phyloP scores from a whole-genome alignment of 331 rosid genomes.

The Quercus phellos region DNA sequence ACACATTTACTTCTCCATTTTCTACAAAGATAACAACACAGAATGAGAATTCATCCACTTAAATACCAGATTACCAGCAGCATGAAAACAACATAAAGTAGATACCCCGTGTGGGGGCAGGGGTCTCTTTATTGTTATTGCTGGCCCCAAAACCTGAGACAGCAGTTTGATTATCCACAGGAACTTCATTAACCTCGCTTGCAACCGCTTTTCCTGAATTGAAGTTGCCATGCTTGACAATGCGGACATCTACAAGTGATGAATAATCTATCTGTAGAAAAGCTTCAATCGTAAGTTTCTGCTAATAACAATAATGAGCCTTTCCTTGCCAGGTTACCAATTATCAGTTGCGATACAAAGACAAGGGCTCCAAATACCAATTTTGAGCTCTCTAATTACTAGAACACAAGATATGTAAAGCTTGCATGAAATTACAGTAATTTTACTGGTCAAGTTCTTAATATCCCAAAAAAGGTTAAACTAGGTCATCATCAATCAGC shows the following conservation, averaged over 20 bases:
- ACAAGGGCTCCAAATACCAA: neutral
- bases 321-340: conserved; percentile 7
- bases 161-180: conserved; percentile 22
- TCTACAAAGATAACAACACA: conserved; percentile 38
- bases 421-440: neutral
- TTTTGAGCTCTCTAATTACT: neutral
- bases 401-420: neutral
- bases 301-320: conserved; percentile 22
- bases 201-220: conserved; percentile 30
- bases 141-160: conserved; percentile 19
- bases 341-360: neutral
- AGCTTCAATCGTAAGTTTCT: conserved; percentile 29
- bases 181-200: conserved; percentile 16
- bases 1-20: conserved; percentile 50
- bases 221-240: conserved; percentile 46
- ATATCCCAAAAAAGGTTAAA: neutral
- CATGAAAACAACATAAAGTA: neutral
- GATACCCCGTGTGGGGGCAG: conserved; percentile 39
- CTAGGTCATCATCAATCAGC: neutral
- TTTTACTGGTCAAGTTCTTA: neutral
- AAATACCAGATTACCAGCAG: neutral
- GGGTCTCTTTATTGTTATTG: conserved; percentile 22
- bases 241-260: conserved; percentile 67
- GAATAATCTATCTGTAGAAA: conserved; percentile 64
- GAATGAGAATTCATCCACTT: neutral